These are phyloP conservation scores for Tetradesmus lagerheimii DNA, from an alignment of 139 green algal genomes.

Conservation along the genomic window DNA sequence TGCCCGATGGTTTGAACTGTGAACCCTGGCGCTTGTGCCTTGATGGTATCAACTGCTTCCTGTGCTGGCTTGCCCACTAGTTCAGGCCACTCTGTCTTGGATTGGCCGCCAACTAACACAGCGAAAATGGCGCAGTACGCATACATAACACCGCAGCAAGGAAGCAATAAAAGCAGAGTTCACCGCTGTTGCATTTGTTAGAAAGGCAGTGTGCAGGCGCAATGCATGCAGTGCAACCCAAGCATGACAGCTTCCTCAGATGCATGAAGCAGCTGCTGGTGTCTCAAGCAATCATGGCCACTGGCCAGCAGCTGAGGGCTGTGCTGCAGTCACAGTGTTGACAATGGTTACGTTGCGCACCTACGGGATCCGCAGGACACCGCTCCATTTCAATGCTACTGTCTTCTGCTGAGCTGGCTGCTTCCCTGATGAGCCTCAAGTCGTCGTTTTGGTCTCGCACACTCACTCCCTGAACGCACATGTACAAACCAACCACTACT, in stretches of 20 bases:
- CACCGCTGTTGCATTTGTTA: no score
- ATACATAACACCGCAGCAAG: neutral
- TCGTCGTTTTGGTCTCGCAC: neutral
- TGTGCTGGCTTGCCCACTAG: slow-evolving; percentile 40
- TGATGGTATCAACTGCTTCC: slow-evolving; percentile 4
- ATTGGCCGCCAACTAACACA: slow-evolving; percentile 11
- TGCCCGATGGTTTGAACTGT: slow-evolving; percentile 9
- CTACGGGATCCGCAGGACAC: neutral
- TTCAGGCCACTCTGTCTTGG: slow-evolving; percentile 45
- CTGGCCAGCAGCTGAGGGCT: no score
- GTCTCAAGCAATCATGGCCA: no score
- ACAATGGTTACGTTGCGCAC: neutral
- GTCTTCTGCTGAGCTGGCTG: neutral
- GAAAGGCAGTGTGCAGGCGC: no score
- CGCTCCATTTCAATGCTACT: neutral
- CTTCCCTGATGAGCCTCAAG: neutral
- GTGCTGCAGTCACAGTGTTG: no score
- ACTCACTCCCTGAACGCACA: neutral
- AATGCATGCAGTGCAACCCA: neutral
- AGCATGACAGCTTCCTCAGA: neutral
- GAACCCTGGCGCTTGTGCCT: slow-evolving; percentile 12
- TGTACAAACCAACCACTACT: neutral
- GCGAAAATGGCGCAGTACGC: neutral
- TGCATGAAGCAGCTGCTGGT: neutral
- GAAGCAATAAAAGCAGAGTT: neutral